These are phyloP conservation scores for Oidium heveae DNA, from an alignment of 2,329 filamentous ascomycete genomes.

Conservation along the genomic window DNA sequence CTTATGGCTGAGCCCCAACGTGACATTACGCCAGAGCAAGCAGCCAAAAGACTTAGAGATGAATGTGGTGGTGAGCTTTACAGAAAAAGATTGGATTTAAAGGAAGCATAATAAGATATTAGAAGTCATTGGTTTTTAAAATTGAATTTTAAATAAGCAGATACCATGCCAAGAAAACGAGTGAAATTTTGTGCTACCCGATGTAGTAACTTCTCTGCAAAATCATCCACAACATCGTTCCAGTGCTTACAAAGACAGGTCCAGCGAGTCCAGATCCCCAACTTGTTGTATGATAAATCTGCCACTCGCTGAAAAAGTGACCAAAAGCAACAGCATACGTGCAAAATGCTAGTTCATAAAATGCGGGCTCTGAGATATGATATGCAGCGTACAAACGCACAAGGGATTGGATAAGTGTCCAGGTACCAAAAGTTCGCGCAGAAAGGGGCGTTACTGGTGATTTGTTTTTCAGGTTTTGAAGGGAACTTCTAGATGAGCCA, in stretches of 20 bases:
- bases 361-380: conserved; percentile 29
- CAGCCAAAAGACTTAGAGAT: conserved; percentile 44
- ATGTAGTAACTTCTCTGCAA: conserved; percentile 49
- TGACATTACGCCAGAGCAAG: conserved; percentile 94
- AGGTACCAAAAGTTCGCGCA: conserved; percentile 20
- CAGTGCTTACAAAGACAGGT: conserved; percentile 25
- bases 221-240: conserved; percentile 32
- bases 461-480: conserved; percentile 21
- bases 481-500: conserved; percentile 16
- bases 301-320: conserved; percentile 42
- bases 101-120: too few species aligned
- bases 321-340: conserved; percentile 36
- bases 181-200: conserved; percentile 12
- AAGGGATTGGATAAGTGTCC: conserved; percentile 19
- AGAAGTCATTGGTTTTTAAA: too few species aligned
- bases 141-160: background rate
- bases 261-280: conserved; percentile 31
- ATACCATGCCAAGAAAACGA: background rate
- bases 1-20: conserved; percentile 93
- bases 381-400: conserved; percentile 43
- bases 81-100: conserved; percentile 24
- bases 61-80: conserved; percentile 64
- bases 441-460: conserved; percentile 22
- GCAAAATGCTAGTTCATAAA: conserved; percentile 38
- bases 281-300: conserved; percentile 51